These are phyloP conservation scores for Ophiostoma piceae DNA, from an alignment of 2,329 filamentous ascomycete species.

Conservation along the genomic window DNA sequence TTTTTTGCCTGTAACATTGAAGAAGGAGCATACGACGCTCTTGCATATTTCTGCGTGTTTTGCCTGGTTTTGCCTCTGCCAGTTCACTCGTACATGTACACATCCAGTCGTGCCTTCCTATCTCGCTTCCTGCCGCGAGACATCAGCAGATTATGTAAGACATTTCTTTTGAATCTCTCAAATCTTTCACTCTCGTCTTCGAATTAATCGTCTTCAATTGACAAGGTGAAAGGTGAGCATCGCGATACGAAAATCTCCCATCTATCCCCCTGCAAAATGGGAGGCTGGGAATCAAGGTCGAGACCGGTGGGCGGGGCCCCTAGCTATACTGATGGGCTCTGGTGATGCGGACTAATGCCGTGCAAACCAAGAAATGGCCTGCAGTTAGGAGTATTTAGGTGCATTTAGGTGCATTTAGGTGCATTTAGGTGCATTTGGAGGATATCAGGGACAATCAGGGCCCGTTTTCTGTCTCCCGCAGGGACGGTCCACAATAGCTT, in stretches of 20 bases:
- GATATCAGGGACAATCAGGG: not conserved
- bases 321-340: not conserved
- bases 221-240: slow-evolving; percentile 5
- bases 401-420: not conserved
- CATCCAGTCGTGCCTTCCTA: not conserved
- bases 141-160: not conserved
- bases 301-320: not conserved
- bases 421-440: not conserved
- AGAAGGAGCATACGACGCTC: slow-evolving; percentile 10
- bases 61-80: not conserved
- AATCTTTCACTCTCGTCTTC: too few relatives aligned
- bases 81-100: not conserved
- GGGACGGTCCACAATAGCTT: slow-evolving; percentile 7
- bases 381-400: not conserved
- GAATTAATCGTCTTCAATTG: not conserved
- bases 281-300: slow-evolving; percentile 7
- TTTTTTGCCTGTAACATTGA: not conserved
- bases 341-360: not conserved
- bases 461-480: slow-evolving; percentile 6
- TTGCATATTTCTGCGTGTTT: slow-evolving; percentile 8
- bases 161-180: not conserved
- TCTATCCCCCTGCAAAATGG: not conserved
- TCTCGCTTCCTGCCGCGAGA: slow-evolving; percentile 7
- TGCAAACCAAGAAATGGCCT: slow-evolving; percentile 7
- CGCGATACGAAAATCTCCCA: not conserved